These are phyloP conservation scores for Arthroderma sp. DNA, from an alignment of 2,329 filamentous ascomycete genomes.

Conservation along the genomic window DNA sequence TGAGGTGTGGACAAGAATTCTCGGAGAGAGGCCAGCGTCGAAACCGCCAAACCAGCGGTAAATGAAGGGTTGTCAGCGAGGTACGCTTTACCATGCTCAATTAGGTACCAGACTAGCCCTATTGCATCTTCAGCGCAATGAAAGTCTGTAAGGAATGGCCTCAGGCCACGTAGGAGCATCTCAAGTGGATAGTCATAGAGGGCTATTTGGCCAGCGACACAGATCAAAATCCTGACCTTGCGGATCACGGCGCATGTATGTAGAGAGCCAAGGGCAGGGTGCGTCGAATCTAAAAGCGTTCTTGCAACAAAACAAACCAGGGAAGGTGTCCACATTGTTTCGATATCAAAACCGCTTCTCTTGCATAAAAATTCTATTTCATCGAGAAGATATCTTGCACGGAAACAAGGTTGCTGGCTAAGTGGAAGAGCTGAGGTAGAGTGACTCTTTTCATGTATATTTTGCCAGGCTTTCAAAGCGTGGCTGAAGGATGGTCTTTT, in stretches of 20 bases:
- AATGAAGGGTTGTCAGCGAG: slow-evolving; percentile 59
- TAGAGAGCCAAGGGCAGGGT: slow-evolving; percentile 71
- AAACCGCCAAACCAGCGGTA: slow-evolving; percentile 65
- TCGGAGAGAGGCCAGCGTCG: slow-evolving; percentile 65
- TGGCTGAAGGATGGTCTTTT: slow-evolving; percentile 47
- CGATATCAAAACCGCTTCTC: slow-evolving; percentile 53
- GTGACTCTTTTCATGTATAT: slow-evolving; percentile 57
- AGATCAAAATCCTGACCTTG: slow-evolving; percentile 71
- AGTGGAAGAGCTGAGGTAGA: slow-evolving; percentile 56
- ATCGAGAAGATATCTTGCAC: slow-evolving; percentile 60
- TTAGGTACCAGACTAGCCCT: slow-evolving; percentile 73
- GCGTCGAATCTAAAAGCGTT: slow-evolving; percentile 66
- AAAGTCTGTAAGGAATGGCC: slow-evolving; percentile 65
- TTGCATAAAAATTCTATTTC: slow-evolving; percentile 69
- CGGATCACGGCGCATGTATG: slow-evolving; percentile 78
- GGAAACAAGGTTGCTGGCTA: slow-evolving; percentile 80
- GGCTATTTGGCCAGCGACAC: slow-evolving; percentile 61
- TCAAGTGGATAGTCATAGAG: slow-evolving; percentile 71
- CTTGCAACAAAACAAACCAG: slow-evolving; percentile 63
- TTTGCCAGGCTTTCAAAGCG: slow-evolving; percentile 52
- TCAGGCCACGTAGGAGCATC: slow-evolving; percentile 72
- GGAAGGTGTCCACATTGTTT: slow-evolving; percentile 61
- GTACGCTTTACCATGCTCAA: slow-evolving; percentile 54
- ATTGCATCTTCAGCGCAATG: slow-evolving; percentile 86
- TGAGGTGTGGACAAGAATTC: slow-evolving; percentile 63